Evolutionary conservation across 1,284 basidiomycete species (phyloP).

Genomic region (Cutaneotrichosporon cutaneum): DNA sequence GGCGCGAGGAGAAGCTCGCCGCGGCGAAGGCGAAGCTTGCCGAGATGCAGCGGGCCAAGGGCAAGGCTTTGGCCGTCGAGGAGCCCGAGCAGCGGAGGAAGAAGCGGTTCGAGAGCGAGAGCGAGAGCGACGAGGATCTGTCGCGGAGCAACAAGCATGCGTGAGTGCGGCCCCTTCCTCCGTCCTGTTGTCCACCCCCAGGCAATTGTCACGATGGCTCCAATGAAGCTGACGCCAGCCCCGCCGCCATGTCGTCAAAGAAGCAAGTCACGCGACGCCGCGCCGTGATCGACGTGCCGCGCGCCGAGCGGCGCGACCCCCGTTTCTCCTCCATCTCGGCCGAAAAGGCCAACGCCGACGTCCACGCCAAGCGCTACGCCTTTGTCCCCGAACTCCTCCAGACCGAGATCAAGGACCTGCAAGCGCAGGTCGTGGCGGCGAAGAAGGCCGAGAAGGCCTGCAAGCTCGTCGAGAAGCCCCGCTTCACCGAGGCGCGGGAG

Average conservation of each 20-base stretch:
- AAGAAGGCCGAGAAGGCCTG: constrained; percentile 66
- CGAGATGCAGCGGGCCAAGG: constrained; percentile 44
- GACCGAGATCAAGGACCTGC: constrained; percentile 67
- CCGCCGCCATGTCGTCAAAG: constrained; percentile 80
- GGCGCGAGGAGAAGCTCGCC: constrained; percentile 29
- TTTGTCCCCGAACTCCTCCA: constrained; percentile 73
- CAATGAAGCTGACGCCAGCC: constrained; percentile 60
- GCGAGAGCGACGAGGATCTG: constrained; percentile 43
- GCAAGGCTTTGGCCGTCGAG: constrained; percentile 31
- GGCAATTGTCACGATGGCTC: too few species aligned
- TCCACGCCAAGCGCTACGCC: constrained; percentile 72
- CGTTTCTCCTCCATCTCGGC: constrained; percentile 73
- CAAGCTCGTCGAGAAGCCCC: constrained; percentile 63
- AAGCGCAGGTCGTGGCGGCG: constrained; percentile 66
- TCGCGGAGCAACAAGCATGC: constrained; percentile 84
- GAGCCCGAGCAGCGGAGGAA: constrained; percentile 25
- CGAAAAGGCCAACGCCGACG: constrained; percentile 67
- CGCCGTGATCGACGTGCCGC: constrained; percentile 69
- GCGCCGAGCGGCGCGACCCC: constrained; percentile 76
- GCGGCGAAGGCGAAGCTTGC: constrained; percentile 43
- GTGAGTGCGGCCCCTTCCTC: too few species aligned
- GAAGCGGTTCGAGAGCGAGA: constrained; percentile 21
- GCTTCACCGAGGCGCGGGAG: constrained; percentile 68
- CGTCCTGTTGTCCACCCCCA: too few species aligned
- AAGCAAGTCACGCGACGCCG: constrained; percentile 76